Conservation (phyloP, 495 filamentous ascomycete genomes). For the Talaromyces proteolyticus region DNA sequence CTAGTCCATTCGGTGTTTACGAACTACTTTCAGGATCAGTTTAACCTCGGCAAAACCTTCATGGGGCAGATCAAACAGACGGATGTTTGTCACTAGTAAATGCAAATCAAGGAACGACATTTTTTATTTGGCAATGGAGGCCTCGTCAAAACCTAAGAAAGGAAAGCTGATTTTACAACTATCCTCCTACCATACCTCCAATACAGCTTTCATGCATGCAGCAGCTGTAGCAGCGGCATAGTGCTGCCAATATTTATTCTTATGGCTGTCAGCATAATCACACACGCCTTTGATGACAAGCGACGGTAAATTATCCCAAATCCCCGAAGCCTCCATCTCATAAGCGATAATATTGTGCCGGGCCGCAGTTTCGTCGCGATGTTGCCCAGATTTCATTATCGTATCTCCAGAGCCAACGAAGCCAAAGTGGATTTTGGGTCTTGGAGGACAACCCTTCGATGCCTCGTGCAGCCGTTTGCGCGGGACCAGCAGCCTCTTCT, state of each 20-base stretch:
- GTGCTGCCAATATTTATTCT: constrained; percentile 32
- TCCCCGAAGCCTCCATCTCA: constrained; percentile 38
- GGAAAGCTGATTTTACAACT: no score
- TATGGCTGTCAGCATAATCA: constrained; percentile 37
- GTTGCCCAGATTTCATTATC: constrained; percentile 22
- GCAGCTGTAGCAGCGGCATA: constrained; percentile 31
- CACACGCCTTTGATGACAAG: constrained; percentile 34
- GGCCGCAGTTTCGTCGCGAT: constrained; percentile 16
- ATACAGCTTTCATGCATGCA: constrained; percentile 16
- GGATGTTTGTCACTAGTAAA: no score
- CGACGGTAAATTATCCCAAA: constrained; percentile 23
- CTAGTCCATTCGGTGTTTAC: no score
- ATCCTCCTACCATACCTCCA: constrained; percentile 7
- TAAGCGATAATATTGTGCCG: constrained; percentile 26
- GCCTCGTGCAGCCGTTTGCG: constrained; percentile 5
- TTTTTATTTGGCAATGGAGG: no score
- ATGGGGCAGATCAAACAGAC: no score
- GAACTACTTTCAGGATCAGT: no score
- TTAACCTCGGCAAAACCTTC: no score
- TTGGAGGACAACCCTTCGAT: neutral
- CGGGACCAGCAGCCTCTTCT: constrained; percentile 3
- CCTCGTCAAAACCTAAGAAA: no score
- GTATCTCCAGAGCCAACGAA: constrained; percentile 20
- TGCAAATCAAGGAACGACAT: no score
- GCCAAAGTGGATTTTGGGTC: constrained; percentile 15